Percentiles rank a stretch among this genome's conserved stretches.
Conservation (phyloP, 805 yeast genomes). For the Starmerella roubikii region DNA sequence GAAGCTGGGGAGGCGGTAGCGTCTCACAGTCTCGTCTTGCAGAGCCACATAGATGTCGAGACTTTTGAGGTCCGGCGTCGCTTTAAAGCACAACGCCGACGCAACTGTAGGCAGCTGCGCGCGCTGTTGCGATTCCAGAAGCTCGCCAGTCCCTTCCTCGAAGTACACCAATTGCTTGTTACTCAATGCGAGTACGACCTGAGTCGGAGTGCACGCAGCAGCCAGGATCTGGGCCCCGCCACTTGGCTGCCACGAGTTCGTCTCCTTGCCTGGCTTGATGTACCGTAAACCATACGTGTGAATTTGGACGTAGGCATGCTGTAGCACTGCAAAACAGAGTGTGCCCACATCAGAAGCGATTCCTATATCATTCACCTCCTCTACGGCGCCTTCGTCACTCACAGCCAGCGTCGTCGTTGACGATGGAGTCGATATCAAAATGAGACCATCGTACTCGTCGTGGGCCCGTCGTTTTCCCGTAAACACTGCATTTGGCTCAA, state of each 20-base stretch:
- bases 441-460: conserved; percentile 44
- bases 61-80: conserved; percentile 36
- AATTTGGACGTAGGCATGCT: conserved; percentile 57
- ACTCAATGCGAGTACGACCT: conserved; percentile 57
- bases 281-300: conserved; percentile 59
- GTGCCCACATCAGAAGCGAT: conserved; percentile 47
- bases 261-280: conserved; percentile 25
- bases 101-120: conserved; percentile 31
- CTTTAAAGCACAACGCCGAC: conserved; percentile 36
- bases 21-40: conserved; percentile 54
- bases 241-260: conserved; percentile 73
- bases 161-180: conserved; percentile 69
- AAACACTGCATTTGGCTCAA: conserved; percentile 47
- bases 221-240: conserved; percentile 49
- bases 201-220: conserved; percentile 53
- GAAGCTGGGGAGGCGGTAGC: conserved; percentile 21
- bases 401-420: conserved; percentile 61
- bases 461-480: conserved; percentile 38
- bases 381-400: conserved; percentile 54
- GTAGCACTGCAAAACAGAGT: conserved; percentile 55
- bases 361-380: conserved; percentile 56
- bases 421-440: conserved; percentile 51
- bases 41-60: conserved; percentile 57
- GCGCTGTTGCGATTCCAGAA: conserved; percentile 57
- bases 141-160: conserved; percentile 42